These are phyloP conservation scores for Penicillium chermesinum DNA, from an alignment of 495 filamentous ascomycete species.

Conservation along the genomic window DNA sequence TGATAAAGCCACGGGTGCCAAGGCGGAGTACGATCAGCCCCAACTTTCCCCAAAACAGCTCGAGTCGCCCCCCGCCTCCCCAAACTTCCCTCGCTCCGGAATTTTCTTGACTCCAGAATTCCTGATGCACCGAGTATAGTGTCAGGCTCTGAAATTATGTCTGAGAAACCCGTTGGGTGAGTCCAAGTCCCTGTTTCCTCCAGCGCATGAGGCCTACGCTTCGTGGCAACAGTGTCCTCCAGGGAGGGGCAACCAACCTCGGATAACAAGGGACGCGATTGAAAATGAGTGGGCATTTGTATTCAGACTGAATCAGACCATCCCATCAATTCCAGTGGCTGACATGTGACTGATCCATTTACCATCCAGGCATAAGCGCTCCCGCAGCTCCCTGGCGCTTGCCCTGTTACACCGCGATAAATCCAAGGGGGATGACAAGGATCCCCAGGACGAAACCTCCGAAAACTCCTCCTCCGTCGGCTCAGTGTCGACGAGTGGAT, in stretches of 20 bases:
- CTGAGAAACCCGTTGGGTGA: conserved; percentile 27
- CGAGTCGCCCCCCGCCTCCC: neutral
- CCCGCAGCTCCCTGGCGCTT: conserved; percentile 48
- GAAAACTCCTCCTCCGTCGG: conserved; percentile 28
- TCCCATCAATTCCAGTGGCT: neutral
- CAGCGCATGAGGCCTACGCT: conserved; percentile 18
- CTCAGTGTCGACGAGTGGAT: conserved; percentile 25
- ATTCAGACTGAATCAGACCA: neutral
- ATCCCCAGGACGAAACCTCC: neutral
- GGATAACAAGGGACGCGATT: neutral
- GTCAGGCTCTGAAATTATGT: conserved; percentile 11
- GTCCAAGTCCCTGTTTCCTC: conserved; percentile 2
- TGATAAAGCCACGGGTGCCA: conserved; percentile 10
- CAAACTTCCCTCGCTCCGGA: neutral
- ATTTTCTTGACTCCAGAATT: neutral
- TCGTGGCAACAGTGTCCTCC: conserved; percentile 1
- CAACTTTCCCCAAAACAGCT: conserved; percentile 8
- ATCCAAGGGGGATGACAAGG: conserved; percentile 28
- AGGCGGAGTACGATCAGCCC: conserved; percentile 12
- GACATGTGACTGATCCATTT: conserved; percentile 26
- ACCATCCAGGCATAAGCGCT: conserved; percentile 47
- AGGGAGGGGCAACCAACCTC: neutral
- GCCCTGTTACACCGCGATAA: conserved; percentile 50
- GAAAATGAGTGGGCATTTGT: neutral
- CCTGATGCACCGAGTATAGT: neutral